Percentiles rank a stretch among this genome's conserved stretches.
phyloP scores from a whole-genome alignment of 352 stramenopile species.

The Pythium insidiosum region DNA sequence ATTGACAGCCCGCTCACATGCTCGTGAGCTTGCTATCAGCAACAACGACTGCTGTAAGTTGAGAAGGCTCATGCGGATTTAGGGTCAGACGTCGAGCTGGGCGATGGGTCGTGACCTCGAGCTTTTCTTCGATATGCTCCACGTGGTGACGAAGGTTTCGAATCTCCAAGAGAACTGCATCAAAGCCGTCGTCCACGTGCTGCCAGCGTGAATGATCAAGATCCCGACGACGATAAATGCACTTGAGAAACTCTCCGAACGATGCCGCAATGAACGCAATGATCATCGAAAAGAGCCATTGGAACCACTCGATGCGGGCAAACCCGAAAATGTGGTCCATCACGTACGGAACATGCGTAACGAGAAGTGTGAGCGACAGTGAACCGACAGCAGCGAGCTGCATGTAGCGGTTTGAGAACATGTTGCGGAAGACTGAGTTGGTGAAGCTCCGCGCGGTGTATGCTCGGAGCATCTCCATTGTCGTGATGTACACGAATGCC shows the following conservation, averaged over 20 bases:
- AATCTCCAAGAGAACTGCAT: conserved; percentile 28
- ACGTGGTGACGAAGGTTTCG: conserved; percentile 37
- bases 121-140: conserved; percentile 37
- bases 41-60: too few species aligned
- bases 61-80: too few species aligned
- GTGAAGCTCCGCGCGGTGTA: conserved; percentile 42
- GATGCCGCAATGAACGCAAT: conserved; percentile 21
- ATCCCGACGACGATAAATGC: conserved; percentile 26
- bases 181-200: conserved; percentile 29
- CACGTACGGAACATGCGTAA: conserved; percentile 25
- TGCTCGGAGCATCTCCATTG: conserved; percentile 35
- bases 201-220: conserved; percentile 18
- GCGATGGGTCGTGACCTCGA: conserved; percentile 31
- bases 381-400: conserved; percentile 29
- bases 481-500: conserved; percentile 40
- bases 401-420: conserved; percentile 35
- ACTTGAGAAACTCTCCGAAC: conserved; percentile 32
- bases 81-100: conserved; percentile 23
- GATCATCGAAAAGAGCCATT: conserved; percentile 30
- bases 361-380: conserved; percentile 24
- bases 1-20: too few species aligned
- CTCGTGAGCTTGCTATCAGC: too few species aligned
- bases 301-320: conserved; percentile 28
- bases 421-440: conserved; percentile 26
- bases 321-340: conserved; percentile 35